Evolutionary conservation across 495 filamentous ascomycete genomes (phyloP).

Genomic region (Terfezia boudieri): DNA sequence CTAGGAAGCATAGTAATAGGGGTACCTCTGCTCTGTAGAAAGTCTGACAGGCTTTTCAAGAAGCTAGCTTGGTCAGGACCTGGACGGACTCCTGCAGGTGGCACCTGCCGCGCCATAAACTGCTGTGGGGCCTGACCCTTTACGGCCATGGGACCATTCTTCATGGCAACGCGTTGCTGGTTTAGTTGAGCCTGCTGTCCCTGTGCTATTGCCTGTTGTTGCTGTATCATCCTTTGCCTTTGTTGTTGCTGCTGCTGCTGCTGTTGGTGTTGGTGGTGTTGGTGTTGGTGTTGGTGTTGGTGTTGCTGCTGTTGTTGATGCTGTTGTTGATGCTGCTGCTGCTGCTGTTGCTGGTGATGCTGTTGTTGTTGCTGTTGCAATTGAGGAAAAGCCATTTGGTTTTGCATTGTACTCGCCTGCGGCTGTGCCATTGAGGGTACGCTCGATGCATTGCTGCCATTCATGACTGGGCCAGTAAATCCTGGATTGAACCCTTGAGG

Average conservation of each 20-base stretch:
- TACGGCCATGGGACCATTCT: slow-evolving; percentile 9
- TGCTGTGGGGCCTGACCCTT: slow-evolving; percentile 6
- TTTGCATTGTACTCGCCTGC: slow-evolving; percentile 21
- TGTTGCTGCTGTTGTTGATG: slow-evolving; percentile 29
- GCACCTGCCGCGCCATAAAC: slow-evolving; percentile 4
- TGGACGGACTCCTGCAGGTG: slow-evolving; percentile 31
- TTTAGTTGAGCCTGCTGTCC: slow-evolving; percentile 26
- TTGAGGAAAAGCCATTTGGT: slow-evolving; percentile 22
- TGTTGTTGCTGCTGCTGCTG: slow-evolving; percentile 40
- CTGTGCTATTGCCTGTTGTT: slow-evolving; percentile 21
- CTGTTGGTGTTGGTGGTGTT: slow-evolving; percentile 23
- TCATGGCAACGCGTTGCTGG: slow-evolving; percentile 22
- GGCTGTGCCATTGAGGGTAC: slow-evolving; percentile 19
- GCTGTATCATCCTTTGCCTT: slow-evolving; percentile 27
- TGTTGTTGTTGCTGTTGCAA: slow-evolving; percentile 28
- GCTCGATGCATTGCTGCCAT: slow-evolving; percentile 23
- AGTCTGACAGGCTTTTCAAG: slow-evolving; percentile 44
- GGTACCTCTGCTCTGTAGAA: slow-evolving; percentile 46
- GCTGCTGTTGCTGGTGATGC: slow-evolving; percentile 23
- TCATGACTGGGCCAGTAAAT: slow-evolving; percentile 15
- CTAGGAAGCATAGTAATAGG: slow-evolving; percentile 47
- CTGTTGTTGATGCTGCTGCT: slow-evolving; percentile 34
- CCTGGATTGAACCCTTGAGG: slow-evolving; percentile 28
- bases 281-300: slow-evolving; percentile 27
- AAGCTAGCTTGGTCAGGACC: slow-evolving; percentile 24